Conservation (phyloP, 2,329 filamentous ascomycete species). For the Cadophora luteo-olivacea region DNA sequence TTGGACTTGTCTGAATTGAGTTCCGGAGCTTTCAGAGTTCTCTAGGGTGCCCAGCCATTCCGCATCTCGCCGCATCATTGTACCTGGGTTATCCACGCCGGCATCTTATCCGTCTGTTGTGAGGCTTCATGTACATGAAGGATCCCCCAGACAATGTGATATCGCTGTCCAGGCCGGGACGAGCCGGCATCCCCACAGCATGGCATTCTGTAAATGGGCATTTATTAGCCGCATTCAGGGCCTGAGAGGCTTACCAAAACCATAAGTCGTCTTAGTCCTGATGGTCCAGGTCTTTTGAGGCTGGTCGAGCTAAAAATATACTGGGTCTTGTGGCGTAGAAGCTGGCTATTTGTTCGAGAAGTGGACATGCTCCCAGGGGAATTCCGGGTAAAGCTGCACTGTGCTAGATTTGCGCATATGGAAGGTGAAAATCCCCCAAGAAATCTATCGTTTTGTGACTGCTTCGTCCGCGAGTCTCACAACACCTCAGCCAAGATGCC, state of each 20-base stretch:
- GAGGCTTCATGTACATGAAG: slow-evolving; percentile 12
- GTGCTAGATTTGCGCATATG: background rate
- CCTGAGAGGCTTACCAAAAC: background rate
- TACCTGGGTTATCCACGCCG: slow-evolving; percentile 6
- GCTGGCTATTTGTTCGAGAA: background rate
- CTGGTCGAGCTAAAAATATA: slow-evolving; percentile 9
- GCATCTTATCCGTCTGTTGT: slow-evolving; percentile 8
- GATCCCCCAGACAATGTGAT: background rate
- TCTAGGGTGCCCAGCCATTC: slow-evolving; percentile 1
- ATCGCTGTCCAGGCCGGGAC: slow-evolving; percentile 11
- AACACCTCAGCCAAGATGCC: slow-evolving; percentile 9
- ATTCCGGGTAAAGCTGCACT: slow-evolving; percentile 11
- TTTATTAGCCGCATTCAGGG: slow-evolving; percentile 5
- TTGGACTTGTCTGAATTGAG: background rate
- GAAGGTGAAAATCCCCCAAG: background rate
- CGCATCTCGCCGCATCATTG: background rate
- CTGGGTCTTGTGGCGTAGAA: background rate
- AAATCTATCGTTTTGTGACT: slow-evolving; percentile 1
- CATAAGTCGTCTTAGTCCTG: background rate
- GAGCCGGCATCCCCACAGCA: slow-evolving; percentile 10
- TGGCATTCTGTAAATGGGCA: background rate
- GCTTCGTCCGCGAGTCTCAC: slow-evolving; percentile 5
- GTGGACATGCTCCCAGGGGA: background rate
- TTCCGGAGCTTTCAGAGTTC: background rate
- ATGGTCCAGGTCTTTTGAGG: background rate